Conservation (phyloP, 2,329 filamentous ascomycete species). For the Purpureocillium takamizusanense region DNA sequence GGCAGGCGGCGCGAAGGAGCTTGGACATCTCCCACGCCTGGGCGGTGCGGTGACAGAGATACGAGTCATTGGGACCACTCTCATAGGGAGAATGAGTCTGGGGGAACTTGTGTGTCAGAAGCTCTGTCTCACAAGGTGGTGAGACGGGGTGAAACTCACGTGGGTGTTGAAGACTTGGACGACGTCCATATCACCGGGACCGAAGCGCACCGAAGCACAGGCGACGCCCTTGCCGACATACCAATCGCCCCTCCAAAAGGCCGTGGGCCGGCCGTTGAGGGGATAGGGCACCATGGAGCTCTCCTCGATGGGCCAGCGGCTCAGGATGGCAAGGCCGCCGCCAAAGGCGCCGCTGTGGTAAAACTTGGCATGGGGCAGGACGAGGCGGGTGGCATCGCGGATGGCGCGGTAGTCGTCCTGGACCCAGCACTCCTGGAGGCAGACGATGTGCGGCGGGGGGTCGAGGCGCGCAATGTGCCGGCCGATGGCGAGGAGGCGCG, state of each 20-base stretch:
- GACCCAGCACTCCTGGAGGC: slow-evolving; percentile 93
- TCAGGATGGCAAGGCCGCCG: slow-evolving; percentile 79
- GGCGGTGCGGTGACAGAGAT: slow-evolving; percentile 80
- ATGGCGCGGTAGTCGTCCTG: slow-evolving; percentile 75
- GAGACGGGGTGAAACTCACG: slow-evolving; percentile 32
- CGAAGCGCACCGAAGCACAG: slow-evolving; percentile 68
- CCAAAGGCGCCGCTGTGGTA: slow-evolving; percentile 87
- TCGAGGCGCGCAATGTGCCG: slow-evolving; percentile 60
- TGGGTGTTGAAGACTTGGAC: slow-evolving; percentile 92
- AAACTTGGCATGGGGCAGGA: slow-evolving; percentile 87
- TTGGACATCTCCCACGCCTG: slow-evolving; percentile 95
- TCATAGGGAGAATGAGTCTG: slow-evolving; percentile 80
- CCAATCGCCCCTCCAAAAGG: slow-evolving; percentile 93
- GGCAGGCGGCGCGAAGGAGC: slow-evolving; percentile 71
- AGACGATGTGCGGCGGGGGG: slow-evolving; percentile 73
- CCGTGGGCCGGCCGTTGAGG: slow-evolving; percentile 87
- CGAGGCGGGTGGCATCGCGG: slow-evolving; percentile 58
- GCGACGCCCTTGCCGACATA: slow-evolving; percentile 93
- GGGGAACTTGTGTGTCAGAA: no score
- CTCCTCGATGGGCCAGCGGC: slow-evolving; percentile 86
- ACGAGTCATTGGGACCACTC: slow-evolving; percentile 67
- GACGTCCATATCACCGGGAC: slow-evolving; percentile 53
- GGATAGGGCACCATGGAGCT: slow-evolving; percentile 79
- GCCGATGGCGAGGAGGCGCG: slow-evolving; percentile 77
- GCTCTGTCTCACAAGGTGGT: no score